Evolutionary conservation across 371 early-diverging fungal species (phyloP).

Genomic region (Mucor ambiguus): DNA sequence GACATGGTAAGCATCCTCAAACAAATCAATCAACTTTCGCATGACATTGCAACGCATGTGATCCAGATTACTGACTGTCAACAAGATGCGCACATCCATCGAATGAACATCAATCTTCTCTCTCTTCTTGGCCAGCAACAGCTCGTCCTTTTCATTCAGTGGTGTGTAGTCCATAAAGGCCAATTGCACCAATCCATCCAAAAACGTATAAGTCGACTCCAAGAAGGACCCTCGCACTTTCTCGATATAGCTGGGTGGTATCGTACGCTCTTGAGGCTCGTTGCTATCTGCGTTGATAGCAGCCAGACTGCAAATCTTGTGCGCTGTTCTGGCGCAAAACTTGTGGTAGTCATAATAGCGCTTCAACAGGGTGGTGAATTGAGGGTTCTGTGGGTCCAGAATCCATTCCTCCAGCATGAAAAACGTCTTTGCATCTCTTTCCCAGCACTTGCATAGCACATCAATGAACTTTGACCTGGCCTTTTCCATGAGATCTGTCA

Average conservation of each 20-base stretch:
- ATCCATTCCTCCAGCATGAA: conserved; percentile 87
- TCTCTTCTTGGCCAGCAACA: conserved; percentile 38
- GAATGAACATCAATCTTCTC: conserved; percentile 51
- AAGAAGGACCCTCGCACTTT: conserved; percentile 63
- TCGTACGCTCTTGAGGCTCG: conserved; percentile 17
- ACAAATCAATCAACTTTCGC: conserved; percentile 71
- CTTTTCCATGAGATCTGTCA: conserved; percentile 56
- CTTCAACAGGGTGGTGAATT: conserved; percentile 64
- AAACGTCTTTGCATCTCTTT: conserved; percentile 78
- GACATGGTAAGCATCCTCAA: conserved; percentile 69
- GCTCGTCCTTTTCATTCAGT: conserved; percentile 42
- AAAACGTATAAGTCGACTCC: conserved; percentile 64
- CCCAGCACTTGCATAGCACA: conserved; percentile 59
- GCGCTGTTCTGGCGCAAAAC: conserved; percentile 66
- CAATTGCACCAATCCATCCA: conserved; percentile 74
- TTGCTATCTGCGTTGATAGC: conserved; percentile 47
- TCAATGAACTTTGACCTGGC: conserved; percentile 61
- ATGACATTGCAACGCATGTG: conserved; percentile 70
- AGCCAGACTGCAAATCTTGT: conserved; percentile 58
- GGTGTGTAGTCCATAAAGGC: conserved; percentile 61
- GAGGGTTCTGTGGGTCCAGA: conserved; percentile 71
- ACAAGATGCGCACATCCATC: conserved; percentile 69
- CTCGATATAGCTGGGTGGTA: conserved; percentile 50
- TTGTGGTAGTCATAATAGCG: conserved; percentile 77
- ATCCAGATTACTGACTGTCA: conserved; percentile 81